Conservation (phyloP, 2,329 filamentous ascomycete genomes). For the Calonectria montana region DNA sequence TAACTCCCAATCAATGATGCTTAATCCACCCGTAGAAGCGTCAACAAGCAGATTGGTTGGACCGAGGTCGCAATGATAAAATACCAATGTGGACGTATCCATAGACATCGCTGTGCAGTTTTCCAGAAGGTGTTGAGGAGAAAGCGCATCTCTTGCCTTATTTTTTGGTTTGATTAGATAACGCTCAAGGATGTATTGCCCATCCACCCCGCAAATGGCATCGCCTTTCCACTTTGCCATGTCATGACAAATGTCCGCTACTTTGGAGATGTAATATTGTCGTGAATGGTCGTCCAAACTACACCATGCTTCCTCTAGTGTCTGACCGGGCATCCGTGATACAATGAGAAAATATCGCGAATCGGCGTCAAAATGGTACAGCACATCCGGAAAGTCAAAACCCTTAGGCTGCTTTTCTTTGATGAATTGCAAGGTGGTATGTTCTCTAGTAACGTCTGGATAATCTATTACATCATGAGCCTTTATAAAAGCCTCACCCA, state of each 20-base stretch:
- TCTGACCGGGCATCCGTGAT: background rate
- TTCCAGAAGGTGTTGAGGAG: background rate
- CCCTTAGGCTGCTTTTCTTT: background rate
- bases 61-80: background rate
- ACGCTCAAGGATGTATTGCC: background rate
- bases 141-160: background rate
- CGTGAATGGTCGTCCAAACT: background rate
- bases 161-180: background rate
- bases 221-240: background rate
- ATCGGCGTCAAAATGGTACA: background rate
- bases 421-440: background rate
- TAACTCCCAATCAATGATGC: background rate
- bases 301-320: background rate
- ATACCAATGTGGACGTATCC: background rate
- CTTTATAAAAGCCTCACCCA: background rate
- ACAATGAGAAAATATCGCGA: background rate
- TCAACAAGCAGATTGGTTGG: background rate
- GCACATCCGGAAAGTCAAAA: background rate
- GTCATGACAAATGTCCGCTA: background rate
- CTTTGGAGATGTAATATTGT: background rate
- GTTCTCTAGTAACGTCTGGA: background rate
- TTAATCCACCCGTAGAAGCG: background rate
- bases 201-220: background rate
- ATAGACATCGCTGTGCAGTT: background rate
- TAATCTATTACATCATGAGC: background rate